Conservation (phyloP, 768 basidiomycete genomes). For the Boletus fagicola region DNA sequence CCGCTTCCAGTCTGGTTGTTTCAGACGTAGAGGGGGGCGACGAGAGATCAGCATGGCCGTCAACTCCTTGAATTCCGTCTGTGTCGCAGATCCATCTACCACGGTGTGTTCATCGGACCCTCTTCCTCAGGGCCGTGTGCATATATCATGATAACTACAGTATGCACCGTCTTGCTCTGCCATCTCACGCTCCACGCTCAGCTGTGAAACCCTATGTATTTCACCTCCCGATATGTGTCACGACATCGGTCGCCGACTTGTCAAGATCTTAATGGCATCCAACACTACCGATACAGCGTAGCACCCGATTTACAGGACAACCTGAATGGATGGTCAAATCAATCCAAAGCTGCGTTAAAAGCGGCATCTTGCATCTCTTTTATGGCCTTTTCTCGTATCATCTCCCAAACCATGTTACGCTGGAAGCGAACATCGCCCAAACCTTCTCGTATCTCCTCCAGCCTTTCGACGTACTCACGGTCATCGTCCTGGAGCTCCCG, state of each 20-base stretch:
- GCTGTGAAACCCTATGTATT: neutral
- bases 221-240: neutral
- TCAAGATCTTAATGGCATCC: neutral
- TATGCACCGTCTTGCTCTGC: neutral
- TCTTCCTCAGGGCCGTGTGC: slow-evolving; percentile 19
- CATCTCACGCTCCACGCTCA: neutral
- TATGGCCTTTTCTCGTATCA: slow-evolving; percentile 71
- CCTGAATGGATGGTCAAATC: neutral
- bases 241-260: neutral
- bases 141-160: neutral
- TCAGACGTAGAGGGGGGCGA: neutral
- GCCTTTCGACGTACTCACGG: slow-evolving; percentile 79
- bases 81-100: neutral
- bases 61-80: neutral
- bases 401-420: slow-evolving; percentile 71
- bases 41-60: neutral
- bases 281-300: slow-evolving; percentile 3
- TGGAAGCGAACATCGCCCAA: slow-evolving; percentile 73
- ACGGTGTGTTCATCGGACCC: neutral
- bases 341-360: slow-evolving; percentile 33
- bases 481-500: slow-evolving; percentile 85
- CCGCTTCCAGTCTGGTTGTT: slow-evolving; percentile 47
- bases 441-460: slow-evolving; percentile 81
- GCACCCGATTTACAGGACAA: neutral
- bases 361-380: slow-evolving; percentile 73